Evolutionary conservation across 1,284 basidiomycete species (phyloP).

Genomic region (Ganoderma sp.): DNA sequence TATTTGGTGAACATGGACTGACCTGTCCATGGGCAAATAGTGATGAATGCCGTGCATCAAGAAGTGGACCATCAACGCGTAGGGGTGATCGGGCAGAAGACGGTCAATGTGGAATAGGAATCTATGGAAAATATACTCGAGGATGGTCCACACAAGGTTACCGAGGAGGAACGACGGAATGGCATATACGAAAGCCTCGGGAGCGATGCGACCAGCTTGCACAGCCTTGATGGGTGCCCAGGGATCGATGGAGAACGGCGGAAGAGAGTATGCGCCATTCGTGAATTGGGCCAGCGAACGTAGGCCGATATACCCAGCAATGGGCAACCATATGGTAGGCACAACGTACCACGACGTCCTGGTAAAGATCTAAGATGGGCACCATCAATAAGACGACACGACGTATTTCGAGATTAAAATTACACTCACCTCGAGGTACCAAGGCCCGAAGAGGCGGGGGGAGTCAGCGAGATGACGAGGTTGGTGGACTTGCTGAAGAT

Average conservation of each 20-base stretch:
- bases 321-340: slow-evolving; percentile 92
- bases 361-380: slow-evolving; percentile 68
- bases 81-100: slow-evolving; percentile 84
- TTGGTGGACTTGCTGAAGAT: slow-evolving; percentile 96
- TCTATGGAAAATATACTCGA: slow-evolving; percentile 96
- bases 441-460: slow-evolving; percentile 86
- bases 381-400: background rate
- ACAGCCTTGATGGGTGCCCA: slow-evolving; percentile 57
- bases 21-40: slow-evolving; percentile 96
- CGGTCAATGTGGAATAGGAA: slow-evolving; percentile 98
- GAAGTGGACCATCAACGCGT: slow-evolving; percentile 90
- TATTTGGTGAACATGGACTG: slow-evolving; percentile 28
- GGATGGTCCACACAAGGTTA: slow-evolving; percentile 91
- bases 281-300: slow-evolving; percentile 85
- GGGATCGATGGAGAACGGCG: slow-evolving; percentile 61
- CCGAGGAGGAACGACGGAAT: slow-evolving; percentile 78
- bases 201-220: slow-evolving; percentile 48
- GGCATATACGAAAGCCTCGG: slow-evolving; percentile 55
- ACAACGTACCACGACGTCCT: slow-evolving; percentile 95
- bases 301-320: slow-evolving; percentile 80
- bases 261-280: slow-evolving; percentile 55
- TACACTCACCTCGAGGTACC: slow-evolving; percentile 77
- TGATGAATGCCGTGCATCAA: slow-evolving; percentile 96
- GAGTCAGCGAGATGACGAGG: slow-evolving; percentile 89
- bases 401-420: slow-evolving; percentile 19